Evolutionary conservation across 495 filamentous ascomycete genomes (phyloP), one percentile per base, ranked within the genome.

Genomic region (Aspergillus sparsus): DNA sequence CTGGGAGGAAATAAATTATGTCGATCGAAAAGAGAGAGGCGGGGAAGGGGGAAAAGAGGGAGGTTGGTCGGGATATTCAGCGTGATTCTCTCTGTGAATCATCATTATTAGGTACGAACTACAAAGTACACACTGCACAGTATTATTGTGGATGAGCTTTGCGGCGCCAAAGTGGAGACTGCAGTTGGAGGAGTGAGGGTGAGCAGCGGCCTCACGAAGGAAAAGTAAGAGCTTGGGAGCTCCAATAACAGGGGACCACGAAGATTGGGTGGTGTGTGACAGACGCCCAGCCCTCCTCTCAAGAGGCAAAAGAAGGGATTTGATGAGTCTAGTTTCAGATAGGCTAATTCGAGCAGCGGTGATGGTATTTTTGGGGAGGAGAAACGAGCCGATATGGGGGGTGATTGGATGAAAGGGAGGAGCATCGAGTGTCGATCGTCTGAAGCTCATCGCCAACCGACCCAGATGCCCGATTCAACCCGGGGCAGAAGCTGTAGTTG

Each of bases 401-500:
- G 18, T 39, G 57, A 59, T 59, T 59, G 27, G 49, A 12, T n/a
- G 8, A 15, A 3, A 45, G 8, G 32, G 35, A 41, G 51, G 34
- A 39, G 57, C 39, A 57, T 51, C 34, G 42, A 49, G 16, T 37
- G 63, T 51, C 58, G 55, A 62, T 64, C 62, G 57, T 46, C 32
- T 47, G 52, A 33, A 60, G 59, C 56, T 71, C 60, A 49, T 55
- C 53, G 58, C 60, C 58, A 62, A 41, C 34, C 50, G 63, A 62
- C 50, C 58, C 58, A 62, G 54, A 61, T 62, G 45, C 53, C 66
- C 68, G 66, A 66, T 68, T 65, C 55, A 58, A 60, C 66, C 68
- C 68, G 68, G 65, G 44, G 44, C 46, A 33, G 46, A 37, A 41
- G 15, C 45, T 36, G 32, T 41, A 55, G 68, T 71, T 71, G 68